Conservation (phyloP, 2,329 filamentous ascomycete species). For the Cercospora zeae-maydis region DNA sequence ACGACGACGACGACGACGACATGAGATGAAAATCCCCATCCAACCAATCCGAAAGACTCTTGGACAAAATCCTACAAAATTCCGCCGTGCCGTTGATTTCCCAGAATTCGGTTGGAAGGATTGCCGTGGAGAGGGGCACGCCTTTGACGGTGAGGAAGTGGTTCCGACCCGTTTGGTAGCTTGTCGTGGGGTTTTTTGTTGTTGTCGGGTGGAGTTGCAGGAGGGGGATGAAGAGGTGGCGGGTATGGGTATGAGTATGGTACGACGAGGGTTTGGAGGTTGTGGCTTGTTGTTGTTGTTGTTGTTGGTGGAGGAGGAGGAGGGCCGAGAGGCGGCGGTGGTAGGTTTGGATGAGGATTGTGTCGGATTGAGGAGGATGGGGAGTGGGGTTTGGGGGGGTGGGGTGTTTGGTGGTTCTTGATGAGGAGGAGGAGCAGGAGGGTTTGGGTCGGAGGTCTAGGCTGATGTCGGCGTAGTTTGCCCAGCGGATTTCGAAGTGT, state of each 20-base stretch:
- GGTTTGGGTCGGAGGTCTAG: slow-evolving; percentile 10
- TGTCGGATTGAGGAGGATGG: not conserved
- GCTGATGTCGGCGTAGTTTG: slow-evolving; percentile 21
- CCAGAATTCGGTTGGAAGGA: slow-evolving; percentile 15
- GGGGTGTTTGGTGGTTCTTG: no score
- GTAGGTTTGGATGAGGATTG: not conserved
- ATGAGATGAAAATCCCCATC: not conserved
- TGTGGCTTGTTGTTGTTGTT: not conserved
- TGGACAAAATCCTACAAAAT: slow-evolving; percentile 15
- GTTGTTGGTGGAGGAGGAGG: not conserved
- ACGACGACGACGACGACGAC: not conserved
- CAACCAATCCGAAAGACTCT: slow-evolving; percentile 9
- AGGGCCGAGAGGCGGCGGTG: not conserved
- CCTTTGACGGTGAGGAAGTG: slow-evolving; percentile 14
- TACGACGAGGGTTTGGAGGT: not conserved
- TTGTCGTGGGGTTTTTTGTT: not conserved
- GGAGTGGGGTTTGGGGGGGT: no score
- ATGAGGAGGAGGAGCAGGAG: no score
- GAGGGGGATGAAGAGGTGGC: not conserved
- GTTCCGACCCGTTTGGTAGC: not conserved
- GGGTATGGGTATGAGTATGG: not conserved
- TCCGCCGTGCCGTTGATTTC: slow-evolving; percentile 15
- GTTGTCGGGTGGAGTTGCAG: not conserved
- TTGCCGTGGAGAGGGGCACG: slow-evolving; percentile 1
- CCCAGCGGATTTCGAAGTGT: slow-evolving; percentile 20